Conservation (phyloP, 805 yeast species). For the Suhomyces canberraensis region DNA sequence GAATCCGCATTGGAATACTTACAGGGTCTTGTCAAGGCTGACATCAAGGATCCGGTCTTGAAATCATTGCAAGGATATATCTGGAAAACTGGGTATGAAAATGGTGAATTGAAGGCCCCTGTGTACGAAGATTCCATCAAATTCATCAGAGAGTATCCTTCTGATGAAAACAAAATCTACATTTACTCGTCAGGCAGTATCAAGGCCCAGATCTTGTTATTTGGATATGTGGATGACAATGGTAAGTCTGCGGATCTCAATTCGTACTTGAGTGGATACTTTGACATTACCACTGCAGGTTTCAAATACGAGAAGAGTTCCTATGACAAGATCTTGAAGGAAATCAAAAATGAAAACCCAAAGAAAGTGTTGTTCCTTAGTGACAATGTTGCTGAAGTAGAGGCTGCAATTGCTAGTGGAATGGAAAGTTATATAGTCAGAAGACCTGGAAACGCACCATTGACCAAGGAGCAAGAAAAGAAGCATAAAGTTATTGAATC, state of each 20-base stretch:
- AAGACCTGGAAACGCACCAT: slow-evolving; percentile 71
- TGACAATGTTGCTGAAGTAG: slow-evolving; percentile 75
- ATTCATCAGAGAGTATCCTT: slow-evolving; percentile 44
- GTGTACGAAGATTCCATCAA: slow-evolving; percentile 68
- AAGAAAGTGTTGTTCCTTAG: slow-evolving; percentile 60
- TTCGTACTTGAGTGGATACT: slow-evolving; percentile 58
- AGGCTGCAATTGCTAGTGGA: slow-evolving; percentile 70
- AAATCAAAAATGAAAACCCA: slow-evolving; percentile 29
- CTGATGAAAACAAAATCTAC: slow-evolving; percentile 36
- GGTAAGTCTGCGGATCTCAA: slow-evolving; percentile 49
- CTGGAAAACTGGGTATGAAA: slow-evolving; percentile 77
- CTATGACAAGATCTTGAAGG: slow-evolving; percentile 52
- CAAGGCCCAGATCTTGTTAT: slow-evolving; percentile 78
- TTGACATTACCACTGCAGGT: slow-evolving; percentile 84
- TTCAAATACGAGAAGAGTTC: slow-evolving; percentile 57
- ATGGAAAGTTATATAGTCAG: slow-evolving; percentile 55
- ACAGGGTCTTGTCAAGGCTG: slow-evolving; percentile 53
- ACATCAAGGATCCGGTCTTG: slow-evolving; percentile 72
- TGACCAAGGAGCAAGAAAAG: slow-evolving; percentile 33
- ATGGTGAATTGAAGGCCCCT: slow-evolving; percentile 77
- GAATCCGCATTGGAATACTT: slow-evolving; percentile 46
- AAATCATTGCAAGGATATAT: slow-evolving; percentile 80
- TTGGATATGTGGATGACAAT: slow-evolving; percentile 54
- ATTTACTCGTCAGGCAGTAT: slow-evolving; percentile 91
- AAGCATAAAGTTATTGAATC: slow-evolving; percentile 1